phyloP scores from a whole-genome alignment of 371 early-diverging fungal genomes.

The Gilbertella persicaria region DNA sequence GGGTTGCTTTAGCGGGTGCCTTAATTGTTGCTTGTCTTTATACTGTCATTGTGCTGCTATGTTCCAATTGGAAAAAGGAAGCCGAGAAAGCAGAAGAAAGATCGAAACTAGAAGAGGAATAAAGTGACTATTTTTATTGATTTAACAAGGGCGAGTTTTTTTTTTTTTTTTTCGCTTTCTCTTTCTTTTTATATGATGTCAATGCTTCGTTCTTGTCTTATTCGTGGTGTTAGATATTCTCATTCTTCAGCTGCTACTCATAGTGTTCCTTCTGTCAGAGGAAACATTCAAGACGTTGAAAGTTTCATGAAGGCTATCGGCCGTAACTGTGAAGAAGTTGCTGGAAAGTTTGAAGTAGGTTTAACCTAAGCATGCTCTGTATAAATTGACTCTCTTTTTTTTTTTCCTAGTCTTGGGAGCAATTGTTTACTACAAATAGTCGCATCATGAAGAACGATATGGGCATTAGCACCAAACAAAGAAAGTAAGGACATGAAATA shows the following conservation, averaged over 20 bases:
- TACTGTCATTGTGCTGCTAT: slow-evolving; percentile 31
- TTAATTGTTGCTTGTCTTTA: slow-evolving; percentile 23
- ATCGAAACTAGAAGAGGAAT: slow-evolving; percentile 23
- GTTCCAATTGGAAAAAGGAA: slow-evolving; percentile 37
- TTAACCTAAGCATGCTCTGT: too few relatives aligned
- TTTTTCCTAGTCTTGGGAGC: slow-evolving; percentile 71
- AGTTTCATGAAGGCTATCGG: slow-evolving; percentile 60
- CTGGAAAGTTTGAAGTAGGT: slow-evolving; percentile 61
- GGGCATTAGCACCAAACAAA: slow-evolving; percentile 51
- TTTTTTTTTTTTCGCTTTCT: too few relatives aligned
- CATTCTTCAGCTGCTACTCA: slow-evolving; percentile 17
- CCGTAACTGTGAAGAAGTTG: slow-evolving; percentile 59
- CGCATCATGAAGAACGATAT: slow-evolving; percentile 52
- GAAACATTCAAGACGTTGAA: slow-evolving; percentile 44
- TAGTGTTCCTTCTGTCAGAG: slow-evolving; percentile 26
- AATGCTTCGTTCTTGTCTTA: not conserved
- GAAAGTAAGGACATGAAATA: slow-evolving; percentile 18
- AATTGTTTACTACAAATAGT: slow-evolving; percentile 54
- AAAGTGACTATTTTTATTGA: too few relatives aligned
- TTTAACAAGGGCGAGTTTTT: too few relatives aligned
- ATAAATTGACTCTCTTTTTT: too few relatives aligned
- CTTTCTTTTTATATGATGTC: too few relatives aligned
- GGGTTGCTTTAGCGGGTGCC: slow-evolving; percentile 52
- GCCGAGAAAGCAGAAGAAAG: slow-evolving; percentile 26
- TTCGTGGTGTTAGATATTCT: slow-evolving; percentile 26